A percentile compares a stretch with the other conserved stretches of the same genome.
Conservation (phyloP, 2,329 filamentous ascomycete species). For the Venturia effusa region DNA sequence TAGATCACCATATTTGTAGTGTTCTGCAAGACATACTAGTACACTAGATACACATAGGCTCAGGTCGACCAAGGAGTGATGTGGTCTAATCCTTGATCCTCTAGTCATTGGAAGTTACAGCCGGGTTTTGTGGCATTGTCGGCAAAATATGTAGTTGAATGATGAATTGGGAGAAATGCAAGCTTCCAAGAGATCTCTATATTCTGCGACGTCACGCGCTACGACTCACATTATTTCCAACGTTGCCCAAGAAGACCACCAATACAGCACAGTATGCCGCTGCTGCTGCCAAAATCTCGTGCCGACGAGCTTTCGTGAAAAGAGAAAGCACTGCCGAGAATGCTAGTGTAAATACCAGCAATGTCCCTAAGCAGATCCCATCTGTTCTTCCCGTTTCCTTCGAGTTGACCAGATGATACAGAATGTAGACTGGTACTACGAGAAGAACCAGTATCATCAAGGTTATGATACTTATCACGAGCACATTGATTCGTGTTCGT, state of each 20-base stretch:
- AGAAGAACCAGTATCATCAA: constrained; percentile 19
- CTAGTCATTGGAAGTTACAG: too few species aligned
- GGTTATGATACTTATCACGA: constrained; percentile 18
- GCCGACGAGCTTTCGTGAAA: constrained; percentile 18
- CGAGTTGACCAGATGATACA: constrained; percentile 18
- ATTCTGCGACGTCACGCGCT: too few species aligned
- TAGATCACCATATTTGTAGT: too few species aligned
- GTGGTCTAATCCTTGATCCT: too few species aligned
- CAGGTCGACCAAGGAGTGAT: too few species aligned
- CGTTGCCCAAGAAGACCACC: constrained; percentile 15
- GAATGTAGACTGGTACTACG: constrained; percentile 19
- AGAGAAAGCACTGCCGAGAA: constrained; percentile 19
- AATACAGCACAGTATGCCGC: constrained; percentile 18
- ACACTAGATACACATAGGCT: too few species aligned
- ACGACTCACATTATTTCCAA: not conserved
- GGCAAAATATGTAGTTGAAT: too few species aligned
- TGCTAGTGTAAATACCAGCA: constrained; percentile 18
- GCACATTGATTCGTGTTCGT: constrained; percentile 15
- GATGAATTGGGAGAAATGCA: too few species aligned
- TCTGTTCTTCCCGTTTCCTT: constrained; percentile 13
- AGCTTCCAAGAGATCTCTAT: too few species aligned
- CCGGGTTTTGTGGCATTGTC: too few species aligned
- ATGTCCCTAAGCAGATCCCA: constrained; percentile 16
- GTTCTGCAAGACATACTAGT: too few species aligned
- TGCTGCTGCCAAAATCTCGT: constrained; percentile 20